phyloP scores from a whole-genome alignment of 2,329 filamentous ascomycete genomes.

The Neofusicoccum cordaticola region DNA sequence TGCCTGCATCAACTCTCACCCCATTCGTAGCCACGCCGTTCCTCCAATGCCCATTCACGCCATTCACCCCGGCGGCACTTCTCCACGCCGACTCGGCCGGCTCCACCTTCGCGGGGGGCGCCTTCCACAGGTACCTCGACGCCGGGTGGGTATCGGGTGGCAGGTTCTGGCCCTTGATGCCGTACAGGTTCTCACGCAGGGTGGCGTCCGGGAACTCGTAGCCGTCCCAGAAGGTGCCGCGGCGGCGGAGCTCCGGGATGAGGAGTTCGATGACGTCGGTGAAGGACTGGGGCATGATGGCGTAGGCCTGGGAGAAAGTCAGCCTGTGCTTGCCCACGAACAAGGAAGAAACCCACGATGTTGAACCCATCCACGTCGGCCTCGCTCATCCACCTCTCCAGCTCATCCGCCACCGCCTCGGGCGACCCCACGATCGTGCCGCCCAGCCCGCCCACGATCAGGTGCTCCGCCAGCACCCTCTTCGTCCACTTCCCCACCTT shows the following conservation, averaged over 20 bases:
- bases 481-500: slow-evolving; percentile 65
- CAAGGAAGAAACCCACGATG: slow-evolving; percentile 49
- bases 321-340: no score
- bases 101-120: slow-evolving; percentile 28
- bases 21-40: background rate
- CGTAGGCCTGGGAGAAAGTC: slow-evolving; percentile 49
- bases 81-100: slow-evolving; percentile 26
- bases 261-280: slow-evolving; percentile 61
- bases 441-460: slow-evolving; percentile 66
- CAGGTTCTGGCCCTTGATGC: slow-evolving; percentile 48
- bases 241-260: slow-evolving; percentile 59
- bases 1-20: no score
- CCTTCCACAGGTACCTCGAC: slow-evolving; percentile 44
- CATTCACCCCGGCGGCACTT: background rate
- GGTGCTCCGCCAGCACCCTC: slow-evolving; percentile 64
- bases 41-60: background rate
- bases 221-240: slow-evolving; percentile 57
- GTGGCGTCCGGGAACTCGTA: slow-evolving; percentile 57
- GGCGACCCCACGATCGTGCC: slow-evolving; percentile 64
- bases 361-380: slow-evolving; percentile 75
- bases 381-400: slow-evolving; percentile 66
- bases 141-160: slow-evolving; percentile 54
- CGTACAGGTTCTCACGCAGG: slow-evolving; percentile 61
- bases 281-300: slow-evolving; percentile 65
- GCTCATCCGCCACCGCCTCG: slow-evolving; percentile 61